Percentiles rank a stretch among this genome's conserved stretches.
Conservation (phyloP, 495 filamentous ascomycete species). For the Beverwykella pulmonaria region DNA sequence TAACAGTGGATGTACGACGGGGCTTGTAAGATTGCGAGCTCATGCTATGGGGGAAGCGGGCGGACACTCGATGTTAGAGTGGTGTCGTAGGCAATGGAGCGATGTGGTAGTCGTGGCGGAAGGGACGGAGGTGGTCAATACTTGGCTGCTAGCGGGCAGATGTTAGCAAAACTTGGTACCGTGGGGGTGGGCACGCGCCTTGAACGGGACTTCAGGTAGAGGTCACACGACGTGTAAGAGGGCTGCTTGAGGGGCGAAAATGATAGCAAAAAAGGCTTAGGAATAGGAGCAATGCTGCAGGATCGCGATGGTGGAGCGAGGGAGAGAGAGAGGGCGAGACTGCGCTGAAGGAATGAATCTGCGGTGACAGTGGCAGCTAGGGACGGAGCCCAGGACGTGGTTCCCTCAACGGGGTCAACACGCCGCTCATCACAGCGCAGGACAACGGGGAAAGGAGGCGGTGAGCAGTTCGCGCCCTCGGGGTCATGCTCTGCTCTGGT, state of each 20-base stretch:
- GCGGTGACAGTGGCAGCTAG: too few species aligned
- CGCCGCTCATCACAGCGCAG: background rate
- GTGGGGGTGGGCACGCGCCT: background rate
- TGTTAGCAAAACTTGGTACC: background rate
- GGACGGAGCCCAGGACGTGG: background rate
- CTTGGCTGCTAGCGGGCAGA: background rate
- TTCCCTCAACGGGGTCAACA: background rate
- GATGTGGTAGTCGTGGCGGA: background rate
- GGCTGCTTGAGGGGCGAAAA: background rate
- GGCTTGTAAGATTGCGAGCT: conserved; percentile 38
- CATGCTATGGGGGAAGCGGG: conserved; percentile 32
- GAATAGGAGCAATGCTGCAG: background rate
- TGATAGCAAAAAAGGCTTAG: background rate
- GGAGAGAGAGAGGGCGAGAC: background rate
- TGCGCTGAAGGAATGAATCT: background rate
- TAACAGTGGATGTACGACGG: conserved; percentile 36
- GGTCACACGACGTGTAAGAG: background rate
- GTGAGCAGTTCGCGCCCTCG: background rate
- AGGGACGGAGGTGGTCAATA: background rate
- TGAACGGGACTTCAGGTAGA: background rate
- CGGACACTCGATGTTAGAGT: background rate
- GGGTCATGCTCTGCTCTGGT: background rate
- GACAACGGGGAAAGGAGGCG: background rate
- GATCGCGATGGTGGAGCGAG: background rate
- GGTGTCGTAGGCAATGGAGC: background rate